Conservation (phyloP, 139 green algal species). For the Tetradesmus lagerheimii region DNA sequence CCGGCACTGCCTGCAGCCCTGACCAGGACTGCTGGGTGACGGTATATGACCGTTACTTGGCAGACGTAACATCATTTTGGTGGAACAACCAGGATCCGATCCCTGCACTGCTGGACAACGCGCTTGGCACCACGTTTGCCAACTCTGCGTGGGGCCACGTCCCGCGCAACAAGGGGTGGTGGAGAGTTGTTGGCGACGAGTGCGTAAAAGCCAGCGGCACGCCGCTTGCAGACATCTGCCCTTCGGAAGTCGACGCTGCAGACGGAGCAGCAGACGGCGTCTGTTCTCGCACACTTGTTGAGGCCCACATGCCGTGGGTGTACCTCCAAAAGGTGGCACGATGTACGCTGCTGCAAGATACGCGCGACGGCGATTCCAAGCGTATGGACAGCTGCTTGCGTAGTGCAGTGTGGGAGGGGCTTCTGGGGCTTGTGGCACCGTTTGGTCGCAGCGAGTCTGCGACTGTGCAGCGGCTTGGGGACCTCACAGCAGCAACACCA, state of each 20-base stretch:
- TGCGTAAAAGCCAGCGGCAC: neutral
- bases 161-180: neutral
- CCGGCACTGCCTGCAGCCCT: neutral
- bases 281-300: neutral
- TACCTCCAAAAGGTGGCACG: neutral
- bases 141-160: conserved; percentile 14
- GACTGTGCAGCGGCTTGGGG: neutral
- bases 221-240: neutral
- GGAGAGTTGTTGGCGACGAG: neutral
- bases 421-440: neutral
- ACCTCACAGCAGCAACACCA: neutral
- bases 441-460: neutral
- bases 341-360: neutral
- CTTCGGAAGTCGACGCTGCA: conserved; percentile 2
- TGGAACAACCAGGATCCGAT: conserved; percentile 41
- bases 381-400: neutral
- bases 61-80: neutral
- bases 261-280: conserved; percentile 21
- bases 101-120: neutral
- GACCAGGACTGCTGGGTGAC: conserved; percentile 22
- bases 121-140: neutral
- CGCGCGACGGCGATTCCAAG: too few species aligned
- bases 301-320: conserved; percentile 3
- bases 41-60: conserved; percentile 16
- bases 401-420: conserved; percentile 1